Evolutionary conservation across 805 yeast genomes (phyloP).

Genomic region (Debaryomyces castellii): DNA sequence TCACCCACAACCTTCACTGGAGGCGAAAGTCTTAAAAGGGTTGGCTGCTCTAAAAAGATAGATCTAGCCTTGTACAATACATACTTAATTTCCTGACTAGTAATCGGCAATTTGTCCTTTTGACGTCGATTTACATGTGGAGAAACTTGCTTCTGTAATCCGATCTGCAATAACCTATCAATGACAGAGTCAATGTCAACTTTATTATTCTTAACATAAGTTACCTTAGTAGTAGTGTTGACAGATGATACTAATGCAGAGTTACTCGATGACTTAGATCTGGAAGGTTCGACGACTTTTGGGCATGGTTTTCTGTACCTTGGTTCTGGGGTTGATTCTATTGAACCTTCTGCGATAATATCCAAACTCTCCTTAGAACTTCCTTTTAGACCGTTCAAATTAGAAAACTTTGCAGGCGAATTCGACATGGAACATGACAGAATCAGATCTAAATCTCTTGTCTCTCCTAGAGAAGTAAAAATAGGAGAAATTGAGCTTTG

Average conservation of each 20-base stretch:
- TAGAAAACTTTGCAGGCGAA: conserved; percentile 10
- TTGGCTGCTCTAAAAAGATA: conserved; percentile 63
- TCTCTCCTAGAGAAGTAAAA: conserved; percentile 29
- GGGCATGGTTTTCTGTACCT: conserved; percentile 1
- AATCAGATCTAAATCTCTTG: conserved; percentile 36
- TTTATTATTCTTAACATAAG: conserved; percentile 14
- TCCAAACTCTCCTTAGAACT: conserved; percentile 17
- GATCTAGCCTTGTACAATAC: conserved; percentile 54
- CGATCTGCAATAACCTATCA: conserved; percentile 55
- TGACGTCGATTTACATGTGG: conserved; percentile 28
- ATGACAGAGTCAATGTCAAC: conserved; percentile 64
- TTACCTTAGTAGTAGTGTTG: conserved; percentile 12
- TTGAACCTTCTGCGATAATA: conserved; percentile 34
- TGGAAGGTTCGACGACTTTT: background rate
- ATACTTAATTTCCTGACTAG: conserved; percentile 53
- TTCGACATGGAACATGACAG: conserved; percentile 30
- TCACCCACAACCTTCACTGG: conserved; percentile 86
- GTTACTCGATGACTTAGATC: conserved; percentile 6
- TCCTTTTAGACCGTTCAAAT: conserved; percentile 1
- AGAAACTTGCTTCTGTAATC: conserved; percentile 25
- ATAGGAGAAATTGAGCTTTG: conserved; percentile 28
- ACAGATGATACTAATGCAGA: conserved; percentile 15
- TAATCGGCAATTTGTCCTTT: conserved; percentile 50
- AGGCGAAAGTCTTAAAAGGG: conserved; percentile 63
- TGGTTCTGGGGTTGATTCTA: conserved; percentile 24